Conservation (phyloP, 2,329 filamentous ascomycete genomes). For the Colletotrichum higginsianum region DNA sequence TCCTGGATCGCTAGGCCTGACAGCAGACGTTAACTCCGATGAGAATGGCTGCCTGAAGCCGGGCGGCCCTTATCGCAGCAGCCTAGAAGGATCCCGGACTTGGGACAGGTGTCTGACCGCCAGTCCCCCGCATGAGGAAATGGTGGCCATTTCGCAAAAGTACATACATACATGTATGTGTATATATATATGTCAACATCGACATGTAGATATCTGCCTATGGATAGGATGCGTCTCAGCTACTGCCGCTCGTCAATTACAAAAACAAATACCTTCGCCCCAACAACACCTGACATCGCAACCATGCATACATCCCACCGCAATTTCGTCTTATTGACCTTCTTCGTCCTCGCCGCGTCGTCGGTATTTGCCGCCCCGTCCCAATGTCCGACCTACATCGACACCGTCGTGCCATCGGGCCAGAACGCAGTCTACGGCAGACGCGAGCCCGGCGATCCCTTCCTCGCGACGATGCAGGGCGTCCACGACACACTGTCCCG, state of each 20-base stretch:
- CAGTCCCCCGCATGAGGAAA: not conserved
- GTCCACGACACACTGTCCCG: slow-evolving; percentile 22
- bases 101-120: slow-evolving; percentile 1
- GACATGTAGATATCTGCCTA: too few relatives aligned
- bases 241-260: too few relatives aligned
- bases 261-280: too few relatives aligned
- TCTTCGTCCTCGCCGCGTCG: not conserved
- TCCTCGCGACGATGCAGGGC: slow-evolving; percentile 23
- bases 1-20: too few relatives aligned
- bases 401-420: slow-evolving; percentile 15
- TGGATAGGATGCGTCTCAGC: not conserved
- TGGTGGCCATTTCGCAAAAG: not conserved
- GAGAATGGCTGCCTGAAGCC: not conserved
- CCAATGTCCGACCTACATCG: slow-evolving; percentile 32
- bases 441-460: slow-evolving; percentile 17
- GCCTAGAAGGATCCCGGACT: not conserved
- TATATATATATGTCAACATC: too few relatives aligned
- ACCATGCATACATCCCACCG: not conserved
- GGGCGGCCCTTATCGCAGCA: not conserved
- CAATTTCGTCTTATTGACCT: not conserved
- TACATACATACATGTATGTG: not conserved
- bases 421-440: not conserved
- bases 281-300: not conserved
- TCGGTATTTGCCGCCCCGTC: not conserved
- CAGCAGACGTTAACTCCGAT: not conserved